Base-by-base conservation (phyloP, 2,329 filamentous ascomycete genomes). In the Hymenoscyphus fructigenus region DNA sequence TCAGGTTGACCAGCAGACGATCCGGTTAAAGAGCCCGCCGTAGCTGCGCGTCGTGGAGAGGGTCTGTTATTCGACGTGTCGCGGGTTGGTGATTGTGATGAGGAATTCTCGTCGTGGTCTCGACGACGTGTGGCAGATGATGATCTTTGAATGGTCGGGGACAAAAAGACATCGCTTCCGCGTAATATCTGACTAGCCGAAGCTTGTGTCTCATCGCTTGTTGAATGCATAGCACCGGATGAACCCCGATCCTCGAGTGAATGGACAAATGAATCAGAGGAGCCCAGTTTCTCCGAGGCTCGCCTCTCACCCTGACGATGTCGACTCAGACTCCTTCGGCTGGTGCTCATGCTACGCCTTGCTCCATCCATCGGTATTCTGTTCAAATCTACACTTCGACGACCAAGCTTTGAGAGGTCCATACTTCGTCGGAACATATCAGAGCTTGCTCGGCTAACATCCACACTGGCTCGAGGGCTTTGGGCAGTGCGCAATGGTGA, bases 171-270 rank as follows among this genome's bases (percentile, higher is more conserved):
- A 71, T 95, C 92, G 71, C 93, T 97, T 38, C 91, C 88, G 61
- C 87, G 85, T 9, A 99, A 80, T 44, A 98, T 97, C 76, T 97
- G 93, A 75, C 94, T 98, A 2, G 91, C 94, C 3, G 93, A 96
- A 58, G 90, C 88, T 63, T 83, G 82, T n/a, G 83, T 86, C 65
- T 93, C 91, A 53, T 93, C 90, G 62, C 85, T 86, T 0, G 87
- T 88, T 3, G 90, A 91, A 3, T 88, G 82, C 1, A 89, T 82
- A 36, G 89, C 80, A 2, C 88, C 91, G 0, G 91, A 93, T 63
- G 90, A 86, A 5, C 88, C 92, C 0, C 88, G 89, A 56, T 90
- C 91, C 61, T 91, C 91, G 66, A 89, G 72, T 47, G 89, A 92
- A 71, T 90, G 89, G 5, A 88, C 84, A 66, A 89, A 91, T 2